Evolutionary conservation across 768 basidiomycete species (phyloP), one percentile per base, ranked within the genome.

Genomic region (Boletellus ananas): DNA sequence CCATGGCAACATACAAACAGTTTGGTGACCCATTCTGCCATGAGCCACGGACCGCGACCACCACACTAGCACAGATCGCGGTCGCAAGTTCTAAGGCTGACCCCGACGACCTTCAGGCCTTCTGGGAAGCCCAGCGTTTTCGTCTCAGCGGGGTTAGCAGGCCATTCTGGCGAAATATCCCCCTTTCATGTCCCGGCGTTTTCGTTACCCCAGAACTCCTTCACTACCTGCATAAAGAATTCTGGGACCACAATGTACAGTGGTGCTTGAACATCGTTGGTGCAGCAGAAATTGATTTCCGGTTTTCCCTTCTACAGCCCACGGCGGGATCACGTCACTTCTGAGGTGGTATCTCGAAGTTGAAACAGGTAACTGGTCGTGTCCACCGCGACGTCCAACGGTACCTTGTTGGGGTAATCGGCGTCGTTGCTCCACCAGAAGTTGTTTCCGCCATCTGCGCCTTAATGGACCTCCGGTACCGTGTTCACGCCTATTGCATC

Each of bases 301-400:
- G 34, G 3, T 56, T 48, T 13, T 48, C 42, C 1, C 13, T 56
- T 5, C 21, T 56, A 2, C 54, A 29, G 3, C 35, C 42, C 2
- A 27, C 50, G 23, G 49, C 40, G n/a, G 70, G 72, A 4, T 68
- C 64, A 42, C 55, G 64, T 17, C 73, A 74, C 31, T 76, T 74
- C 45, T 44, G 57, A 7, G 59, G 64, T 13, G 70, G 75, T 0
- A 70, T 77, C 14, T 71, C 69, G 5, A 55, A 57, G 8, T 41
- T 77, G 17, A 75, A 75, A 41, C 75, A 77, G 45, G 69, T 73
- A 0, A 70, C 72, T 7, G 71, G 74, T 2, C 31, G 63, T 7
- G 68, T 70, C n/a, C 68, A 75, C 44, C 46, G 69, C 1, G 66
- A 77, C 18, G 59, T 76, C 1, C 65, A 76, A 53, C 49, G 54